Conservation (phyloP, 768 basidiomycete genomes). For the Lactarius tabidus region DNA sequence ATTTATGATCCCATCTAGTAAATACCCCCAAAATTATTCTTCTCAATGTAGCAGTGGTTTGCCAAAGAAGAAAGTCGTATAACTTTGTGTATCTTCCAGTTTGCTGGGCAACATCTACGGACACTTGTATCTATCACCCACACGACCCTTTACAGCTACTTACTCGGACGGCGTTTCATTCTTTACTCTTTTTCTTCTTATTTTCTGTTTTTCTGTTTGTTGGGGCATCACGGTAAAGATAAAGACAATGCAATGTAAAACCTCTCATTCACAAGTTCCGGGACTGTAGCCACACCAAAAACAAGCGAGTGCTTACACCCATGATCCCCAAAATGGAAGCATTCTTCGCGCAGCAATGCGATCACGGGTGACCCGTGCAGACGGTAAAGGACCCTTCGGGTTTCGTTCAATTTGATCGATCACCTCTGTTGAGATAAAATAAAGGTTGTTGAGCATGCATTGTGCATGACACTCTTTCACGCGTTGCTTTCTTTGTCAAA, state of each 20-base stretch:
- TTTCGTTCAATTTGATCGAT: slow-evolving; percentile 14
- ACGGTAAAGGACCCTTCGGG: neutral
- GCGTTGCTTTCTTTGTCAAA: neutral
- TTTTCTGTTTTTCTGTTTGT: neutral
- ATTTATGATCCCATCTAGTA: neutral
- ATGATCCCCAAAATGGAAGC: neutral
- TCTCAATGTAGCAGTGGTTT: slow-evolving; percentile 14
- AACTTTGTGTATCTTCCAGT: slow-evolving; percentile 13
- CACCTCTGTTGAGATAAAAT: neutral
- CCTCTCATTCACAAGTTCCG: neutral
- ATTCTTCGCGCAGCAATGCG: neutral
- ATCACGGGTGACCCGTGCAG: neutral
- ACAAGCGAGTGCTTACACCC: neutral
- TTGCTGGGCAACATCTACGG: slow-evolving; percentile 11
- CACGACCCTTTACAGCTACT: neutral
- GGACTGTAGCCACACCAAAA: neutral
- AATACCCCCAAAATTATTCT: slow-evolving; percentile 5
- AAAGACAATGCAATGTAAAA: slow-evolving; percentile 16
- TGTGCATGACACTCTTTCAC: neutral
- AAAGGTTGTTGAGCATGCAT: neutral
- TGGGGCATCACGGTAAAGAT: neutral
- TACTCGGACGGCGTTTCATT: slow-evolving; percentile 6
- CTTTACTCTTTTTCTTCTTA: neutral
- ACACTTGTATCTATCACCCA: slow-evolving; percentile 22
- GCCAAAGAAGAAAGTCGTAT: slow-evolving; percentile 14